Evolutionary conservation across 345 rosid genomes (phyloP).

Genomic region (Salix udensis): DNA sequence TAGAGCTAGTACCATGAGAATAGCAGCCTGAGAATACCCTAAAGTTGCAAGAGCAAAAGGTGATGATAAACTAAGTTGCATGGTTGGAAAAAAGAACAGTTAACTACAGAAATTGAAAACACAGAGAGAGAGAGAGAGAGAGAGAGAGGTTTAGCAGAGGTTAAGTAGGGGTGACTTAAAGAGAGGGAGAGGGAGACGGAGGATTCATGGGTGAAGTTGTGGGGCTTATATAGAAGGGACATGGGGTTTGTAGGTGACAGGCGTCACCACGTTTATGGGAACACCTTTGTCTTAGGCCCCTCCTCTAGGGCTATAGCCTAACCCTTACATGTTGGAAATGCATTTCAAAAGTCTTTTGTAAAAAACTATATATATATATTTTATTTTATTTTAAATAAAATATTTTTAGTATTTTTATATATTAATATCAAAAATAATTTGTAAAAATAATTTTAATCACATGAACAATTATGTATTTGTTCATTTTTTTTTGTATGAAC

Average conservation of each 20-base stretch:
- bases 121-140: too few species aligned
- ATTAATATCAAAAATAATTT: too few species aligned
- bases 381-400: too few species aligned
- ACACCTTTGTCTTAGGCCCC: conserved; percentile 18
- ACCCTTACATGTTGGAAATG: too few species aligned
- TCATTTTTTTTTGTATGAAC: too few species aligned
- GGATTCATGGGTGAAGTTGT: neutral
- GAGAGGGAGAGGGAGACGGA: neutral
- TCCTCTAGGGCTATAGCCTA: too few species aligned
- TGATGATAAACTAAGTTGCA: conserved; percentile 28
- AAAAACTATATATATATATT: too few species aligned
- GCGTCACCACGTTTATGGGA: conserved; percentile 29
- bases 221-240: conserved; percentile 20
- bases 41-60: neutral
- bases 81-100: conserved; percentile 5
- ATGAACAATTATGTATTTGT: too few species aligned
- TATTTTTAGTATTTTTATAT: too few species aligned
- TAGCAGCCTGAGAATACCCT: conserved; percentile 11
- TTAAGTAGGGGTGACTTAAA: neutral
- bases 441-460: too few species aligned
- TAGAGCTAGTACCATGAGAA: neutral
- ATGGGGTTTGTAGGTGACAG: conserved; percentile 20
- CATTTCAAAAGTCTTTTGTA: too few species aligned
- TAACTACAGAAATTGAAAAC: neutral
- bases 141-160: conserved; percentile 20